Base-by-base conservation (phyloP, 163 green algal species). In the Scenedesmus sp. region DNA sequence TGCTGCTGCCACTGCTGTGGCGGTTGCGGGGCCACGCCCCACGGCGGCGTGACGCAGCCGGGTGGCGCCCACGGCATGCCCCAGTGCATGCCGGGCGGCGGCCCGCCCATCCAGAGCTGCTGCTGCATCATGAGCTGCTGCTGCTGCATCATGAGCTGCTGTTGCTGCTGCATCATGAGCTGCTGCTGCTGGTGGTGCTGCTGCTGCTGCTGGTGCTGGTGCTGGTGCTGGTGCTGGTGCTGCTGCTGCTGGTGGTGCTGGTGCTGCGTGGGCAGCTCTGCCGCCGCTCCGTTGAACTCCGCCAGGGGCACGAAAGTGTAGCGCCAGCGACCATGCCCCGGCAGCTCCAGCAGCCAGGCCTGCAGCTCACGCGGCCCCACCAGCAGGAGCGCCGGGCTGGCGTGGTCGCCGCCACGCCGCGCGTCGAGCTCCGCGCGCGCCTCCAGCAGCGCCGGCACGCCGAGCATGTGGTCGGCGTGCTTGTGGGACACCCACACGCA, bases 401-500 rank as follows among this genome's bases (percentile, higher is more conserved):
- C 56, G 24, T 62, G 53, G 22, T 62, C 47, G 47, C 22, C 53
- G 6, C 10, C 53, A 62, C 10, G 13, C 7, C 60, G 36, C 7
- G 9, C 29, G 42, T 28, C 36, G 29, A 70, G 45, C 14, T 29
- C n/a, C 20, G 60, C 5, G 14, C 45, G 53, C 9, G 76, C 67
- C 33, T 57, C 50, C 36, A 87, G 60, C 13, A 87, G 24, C 18
- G 42, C 78, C 15, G 81, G 67, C 28, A 98, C 85, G 3, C 96
- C 96, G 22, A 95, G 88, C 67, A 98, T 91, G 84, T 99, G 96
- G 81, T 99, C 96, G 13, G 96, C 96, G 65, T 99, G 96, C 56
- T 97, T 95, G 88, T 99, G 96, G 3, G 89, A 97, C 54, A 99
- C 89, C 96, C 96, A 99, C 26, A 99, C 84, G 26, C 70, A 86